A percentile compares a stretch with the other conserved stretches of the same genome.
Conservation (phyloP, 2,329 filamentous ascomycete species). For the Xylariaceae sp. region DNA sequence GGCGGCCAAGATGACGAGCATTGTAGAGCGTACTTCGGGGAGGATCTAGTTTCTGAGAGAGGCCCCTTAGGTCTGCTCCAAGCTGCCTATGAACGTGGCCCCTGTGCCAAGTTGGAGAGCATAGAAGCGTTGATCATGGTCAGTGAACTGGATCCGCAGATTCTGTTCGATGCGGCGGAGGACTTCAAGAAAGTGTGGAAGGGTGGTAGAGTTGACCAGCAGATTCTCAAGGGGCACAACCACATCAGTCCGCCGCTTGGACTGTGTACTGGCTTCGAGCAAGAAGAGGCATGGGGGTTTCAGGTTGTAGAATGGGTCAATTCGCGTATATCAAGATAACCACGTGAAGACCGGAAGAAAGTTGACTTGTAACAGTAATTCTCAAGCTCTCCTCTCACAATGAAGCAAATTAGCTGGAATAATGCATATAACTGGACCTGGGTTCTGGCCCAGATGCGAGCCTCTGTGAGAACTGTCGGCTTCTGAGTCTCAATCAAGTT, state of each 20-base stretch:
- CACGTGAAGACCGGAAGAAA: not conserved
- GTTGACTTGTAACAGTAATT: too few species aligned
- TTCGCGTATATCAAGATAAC: slow-evolving; percentile 10
- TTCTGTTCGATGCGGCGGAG: slow-evolving; percentile 19
- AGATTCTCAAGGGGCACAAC: slow-evolving; percentile 27
- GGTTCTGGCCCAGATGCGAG: too few species aligned
- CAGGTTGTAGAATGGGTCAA: slow-evolving; percentile 24
- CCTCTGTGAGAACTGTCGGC: too few species aligned
- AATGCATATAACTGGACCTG: too few species aligned
- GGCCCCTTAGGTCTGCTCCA: slow-evolving; percentile 20
- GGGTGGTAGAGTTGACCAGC: slow-evolving; percentile 13
- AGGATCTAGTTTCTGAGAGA: slow-evolving; percentile 20
- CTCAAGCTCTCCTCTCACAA: too few species aligned
- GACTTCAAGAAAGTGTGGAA: slow-evolving; percentile 23
- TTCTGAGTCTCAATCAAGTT: too few species aligned
- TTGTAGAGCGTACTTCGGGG: slow-evolving; percentile 22
- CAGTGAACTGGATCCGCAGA: slow-evolving; percentile 26
- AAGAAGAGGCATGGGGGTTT: slow-evolving; percentile 29
- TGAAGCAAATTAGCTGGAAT: too few species aligned
- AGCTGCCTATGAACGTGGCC: slow-evolving; percentile 14
- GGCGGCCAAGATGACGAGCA: slow-evolving; percentile 17
- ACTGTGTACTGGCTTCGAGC: slow-evolving; percentile 26
- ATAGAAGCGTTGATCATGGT: slow-evolving; percentile 21
- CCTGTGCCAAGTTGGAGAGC: slow-evolving; percentile 12
- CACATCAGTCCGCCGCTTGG: slow-evolving; percentile 28